phyloP scores from a whole-genome alignment of 768 basidiomycete genomes.

The Boletellus sp. region DNA sequence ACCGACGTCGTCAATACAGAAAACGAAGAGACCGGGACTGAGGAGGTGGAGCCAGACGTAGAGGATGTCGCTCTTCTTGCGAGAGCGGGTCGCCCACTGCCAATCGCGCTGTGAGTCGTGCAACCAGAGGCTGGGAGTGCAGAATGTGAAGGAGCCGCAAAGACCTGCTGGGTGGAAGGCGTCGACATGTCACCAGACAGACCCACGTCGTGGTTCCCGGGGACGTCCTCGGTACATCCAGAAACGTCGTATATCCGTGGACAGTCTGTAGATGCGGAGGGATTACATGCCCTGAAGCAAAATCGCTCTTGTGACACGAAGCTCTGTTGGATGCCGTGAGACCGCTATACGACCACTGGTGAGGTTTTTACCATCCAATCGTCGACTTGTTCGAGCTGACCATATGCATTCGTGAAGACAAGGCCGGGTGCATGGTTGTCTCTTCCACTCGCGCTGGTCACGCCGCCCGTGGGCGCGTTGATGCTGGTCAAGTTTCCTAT shows the following conservation, averaged over 20 bases:
- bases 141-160: slow-evolving; percentile 51
- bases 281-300: slow-evolving; percentile 71
- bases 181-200: slow-evolving; percentile 49
- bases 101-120: slow-evolving; percentile 46
- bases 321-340: slow-evolving; percentile 39
- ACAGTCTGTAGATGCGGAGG: slow-evolving; percentile 51
- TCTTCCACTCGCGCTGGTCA: slow-evolving; percentile 52
- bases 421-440: slow-evolving; percentile 64
- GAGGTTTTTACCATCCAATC: slow-evolving; percentile 61
- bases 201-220: slow-evolving; percentile 43
- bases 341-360: slow-evolving; percentile 3
- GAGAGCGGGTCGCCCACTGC: slow-evolving; percentile 37
- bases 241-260: slow-evolving; percentile 56
- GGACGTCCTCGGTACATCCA: slow-evolving; percentile 65
- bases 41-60: slow-evolving; percentile 1
- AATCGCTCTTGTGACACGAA: slow-evolving; percentile 59
- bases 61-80: slow-evolving; percentile 28
- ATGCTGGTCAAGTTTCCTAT: slow-evolving; percentile 61
- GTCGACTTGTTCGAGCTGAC: slow-evolving; percentile 51
- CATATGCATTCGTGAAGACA: slow-evolving; percentile 73
- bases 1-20: slow-evolving; percentile 1
- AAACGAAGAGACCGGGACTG: background rate
- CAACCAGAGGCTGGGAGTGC: slow-evolving; percentile 61
- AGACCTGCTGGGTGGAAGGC: slow-evolving; percentile 61
- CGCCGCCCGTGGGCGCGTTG: slow-evolving; percentile 59